These are phyloP conservation scores for Sphaerosporella brunnea DNA, from an alignment of 495 filamentous ascomycete genomes.

Conservation along the genomic window DNA sequence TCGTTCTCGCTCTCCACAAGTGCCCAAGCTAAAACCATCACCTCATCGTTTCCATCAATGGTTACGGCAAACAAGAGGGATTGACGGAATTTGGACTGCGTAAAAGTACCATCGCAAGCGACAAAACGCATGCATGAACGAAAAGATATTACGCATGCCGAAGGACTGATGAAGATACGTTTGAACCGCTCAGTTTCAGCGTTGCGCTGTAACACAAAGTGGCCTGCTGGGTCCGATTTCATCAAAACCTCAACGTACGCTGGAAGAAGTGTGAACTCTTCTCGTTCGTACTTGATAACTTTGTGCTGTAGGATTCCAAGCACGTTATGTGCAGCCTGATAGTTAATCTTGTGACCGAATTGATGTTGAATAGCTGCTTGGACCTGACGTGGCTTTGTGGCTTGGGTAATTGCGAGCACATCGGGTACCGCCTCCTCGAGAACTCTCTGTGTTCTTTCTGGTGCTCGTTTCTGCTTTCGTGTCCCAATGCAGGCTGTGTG, in stretches of 20 bases:
- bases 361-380: neutral
- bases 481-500: neutral
- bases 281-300: neutral
- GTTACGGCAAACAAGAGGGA: slow-evolving; percentile 8
- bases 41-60: slow-evolving; percentile 10
- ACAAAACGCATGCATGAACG: slow-evolving; percentile 1
- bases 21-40: slow-evolving; percentile 11
- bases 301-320: neutral
- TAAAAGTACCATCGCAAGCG: slow-evolving; percentile 9
- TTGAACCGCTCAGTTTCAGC: neutral
- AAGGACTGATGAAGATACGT: slow-evolving; percentile 9
- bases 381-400: neutral
- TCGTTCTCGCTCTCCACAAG: slow-evolving; percentile 10
- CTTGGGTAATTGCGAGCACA: neutral
- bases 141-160: neutral
- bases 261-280: neutral
- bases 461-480: neutral
- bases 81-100: slow-evolving; percentile 5
- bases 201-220: neutral
- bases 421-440: neutral
- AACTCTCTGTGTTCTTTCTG: neutral
- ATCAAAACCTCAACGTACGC: neutral
- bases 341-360: neutral
- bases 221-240: neutral
- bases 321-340: neutral